A percentile compares a stretch with the other conserved stretches of the same genome.
Conservation (phyloP, 148 eudicot species). For the Spergularia marina region DNA sequence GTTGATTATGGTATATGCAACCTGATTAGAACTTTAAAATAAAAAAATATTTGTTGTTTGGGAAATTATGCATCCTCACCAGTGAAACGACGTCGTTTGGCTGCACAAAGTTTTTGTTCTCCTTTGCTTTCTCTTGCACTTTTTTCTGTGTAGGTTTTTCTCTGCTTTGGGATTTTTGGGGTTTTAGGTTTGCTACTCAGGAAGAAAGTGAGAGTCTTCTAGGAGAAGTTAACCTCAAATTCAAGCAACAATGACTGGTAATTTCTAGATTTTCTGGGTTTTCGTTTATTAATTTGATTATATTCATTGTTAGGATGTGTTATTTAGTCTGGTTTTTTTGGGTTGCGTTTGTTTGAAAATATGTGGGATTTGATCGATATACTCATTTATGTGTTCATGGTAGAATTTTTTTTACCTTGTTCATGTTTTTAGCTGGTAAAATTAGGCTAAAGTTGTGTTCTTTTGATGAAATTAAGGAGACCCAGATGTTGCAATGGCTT, state of each 20-base stretch:
- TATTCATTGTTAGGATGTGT: not conserved
- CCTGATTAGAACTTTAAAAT: too few species aligned
- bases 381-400: not conserved
- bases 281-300: not conserved
- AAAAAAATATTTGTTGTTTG: too few species aligned
- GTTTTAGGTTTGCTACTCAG: not conserved
- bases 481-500: constrained; percentile 7
- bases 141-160: not conserved
- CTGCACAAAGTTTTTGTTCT: too few species aligned
- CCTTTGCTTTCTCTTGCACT: too few species aligned
- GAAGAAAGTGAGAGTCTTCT: not conserved
- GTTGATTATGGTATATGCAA: too few species aligned
- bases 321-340: not conserved
- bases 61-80: too few species aligned
- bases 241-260: constrained; percentile 46
- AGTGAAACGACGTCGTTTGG: too few species aligned
- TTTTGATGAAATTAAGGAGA: constrained; percentile 21
- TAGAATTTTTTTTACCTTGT: not conserved
- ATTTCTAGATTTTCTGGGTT: not conserved
- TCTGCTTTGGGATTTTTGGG: not conserved
- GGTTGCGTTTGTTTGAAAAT: not conserved
- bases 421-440: not conserved
- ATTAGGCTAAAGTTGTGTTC: not conserved
- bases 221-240: not conserved
- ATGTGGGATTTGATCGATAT: not conserved